Evolutionary conservation across 2,329 filamentous ascomycete species (phyloP), one percentile per base, ranked within the genome.

Genomic region (Sporothrix protearum): DNA sequence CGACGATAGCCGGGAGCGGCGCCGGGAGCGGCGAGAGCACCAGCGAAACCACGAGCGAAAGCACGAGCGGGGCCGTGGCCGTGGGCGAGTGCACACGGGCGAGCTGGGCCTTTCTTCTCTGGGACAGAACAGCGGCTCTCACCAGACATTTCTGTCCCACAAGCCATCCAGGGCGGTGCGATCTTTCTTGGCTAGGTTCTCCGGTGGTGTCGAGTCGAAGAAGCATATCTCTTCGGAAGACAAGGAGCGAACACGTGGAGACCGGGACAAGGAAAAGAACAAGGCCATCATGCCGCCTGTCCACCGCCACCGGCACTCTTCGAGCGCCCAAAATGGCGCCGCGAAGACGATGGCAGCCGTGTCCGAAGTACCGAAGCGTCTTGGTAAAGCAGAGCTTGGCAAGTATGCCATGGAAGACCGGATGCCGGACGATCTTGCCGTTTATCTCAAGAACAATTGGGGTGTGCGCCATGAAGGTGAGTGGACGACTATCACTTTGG

Each of bases 371-470:
- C 69, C 64, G n/a, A 69, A 70, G 59, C 73, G 75, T 6, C 70
- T 77, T 5, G 74, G 85, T 79, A 85, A 86, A 84, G 81, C 84
- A 78, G 90, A 94, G 76, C 82, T 95, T 16, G 92, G 92, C 0
- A 88, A 88, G 33, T 89, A 91, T 80, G 91, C 91, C 0, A 83
- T 92, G 75, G 92, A 95, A 78, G 87, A 89, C 53, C 85, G 87
- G 75, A 94, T 94, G 92, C 92, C 92, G 0, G 80, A 83, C 9
- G 91, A 88, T 88, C 84, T 94, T 0, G 84, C 86, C 19, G 83
- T 83, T 16, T 81, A 92, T 74, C 83, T 95, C 1, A 83, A 89
- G 73, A 85, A 84, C 55, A 85, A 88, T 19, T 86, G 87, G 14
- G 86, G 86, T 70, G 81, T 86, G 45, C 85, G 83, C 36, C 83